These are phyloP conservation scores for Didymella sp. DNA, from an alignment of 2,329 filamentous ascomycete genomes.

Conservation along the genomic window DNA sequence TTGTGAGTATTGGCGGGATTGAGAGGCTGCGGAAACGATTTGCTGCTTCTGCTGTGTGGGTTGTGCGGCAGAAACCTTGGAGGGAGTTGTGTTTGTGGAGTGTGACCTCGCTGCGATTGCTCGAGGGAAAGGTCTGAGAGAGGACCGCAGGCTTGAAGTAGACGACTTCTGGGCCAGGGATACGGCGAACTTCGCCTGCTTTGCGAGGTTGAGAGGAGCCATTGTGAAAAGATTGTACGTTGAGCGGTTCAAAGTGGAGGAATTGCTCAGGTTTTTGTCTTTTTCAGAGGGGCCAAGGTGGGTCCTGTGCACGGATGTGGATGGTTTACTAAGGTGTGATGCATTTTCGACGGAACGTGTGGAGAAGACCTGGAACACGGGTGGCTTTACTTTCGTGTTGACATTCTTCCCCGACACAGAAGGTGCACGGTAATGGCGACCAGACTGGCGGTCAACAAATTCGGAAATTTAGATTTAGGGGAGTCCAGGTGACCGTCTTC, in stretches of 20 bases:
- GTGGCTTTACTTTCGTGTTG: conserved; percentile 19
- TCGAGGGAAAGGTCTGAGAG: conserved; percentile 15
- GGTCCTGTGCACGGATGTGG: conserved; percentile 19
- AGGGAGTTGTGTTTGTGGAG: conserved; percentile 15
- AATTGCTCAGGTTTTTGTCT: conserved; percentile 24
- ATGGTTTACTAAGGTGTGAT: conserved; percentile 20
- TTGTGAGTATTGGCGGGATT: conserved; percentile 17
- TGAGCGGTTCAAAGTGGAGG: conserved; percentile 16
- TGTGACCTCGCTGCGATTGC: conserved; percentile 9
- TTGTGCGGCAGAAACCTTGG: conserved; percentile 13
- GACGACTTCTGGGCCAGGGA: conserved; percentile 19
- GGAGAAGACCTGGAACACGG: conserved; percentile 20
- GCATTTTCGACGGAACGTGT: conserved; percentile 23
- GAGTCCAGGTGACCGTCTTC: conserved; percentile 19
- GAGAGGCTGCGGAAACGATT: conserved; percentile 1
- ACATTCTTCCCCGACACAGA: conserved; percentile 22
- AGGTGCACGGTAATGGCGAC: conserved; percentile 23
- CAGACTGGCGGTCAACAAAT: conserved; percentile 23
- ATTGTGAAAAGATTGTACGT: conserved; percentile 23
- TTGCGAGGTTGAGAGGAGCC: conserved; percentile 18
- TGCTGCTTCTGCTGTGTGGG: conserved; percentile 11
- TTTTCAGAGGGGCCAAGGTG: conserved; percentile 21
- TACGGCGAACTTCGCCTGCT: conserved; percentile 21
- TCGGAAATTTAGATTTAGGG: conserved; percentile 20
- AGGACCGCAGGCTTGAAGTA: conserved; percentile 16